Evolutionary conservation across 2,329 filamentous ascomycete species (phyloP), one percentile per base, ranked within the genome.

Genomic region (Alternaria arbusti): DNA sequence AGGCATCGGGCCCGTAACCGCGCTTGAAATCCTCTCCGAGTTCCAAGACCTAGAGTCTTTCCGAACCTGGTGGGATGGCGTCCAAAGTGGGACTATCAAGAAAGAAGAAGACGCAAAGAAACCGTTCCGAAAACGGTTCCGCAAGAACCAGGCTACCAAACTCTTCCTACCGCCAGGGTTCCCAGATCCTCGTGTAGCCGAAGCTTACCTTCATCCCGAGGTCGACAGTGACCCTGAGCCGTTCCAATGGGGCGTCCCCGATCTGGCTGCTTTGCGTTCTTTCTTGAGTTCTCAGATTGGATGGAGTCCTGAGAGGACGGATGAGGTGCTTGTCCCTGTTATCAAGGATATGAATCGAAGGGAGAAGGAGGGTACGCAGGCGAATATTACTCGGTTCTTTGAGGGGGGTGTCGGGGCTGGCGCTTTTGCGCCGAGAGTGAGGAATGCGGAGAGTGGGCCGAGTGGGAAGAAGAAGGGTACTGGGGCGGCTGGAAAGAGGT

Each of bases 191-290:
- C 88, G 90, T 2, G 94, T 99, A 12, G 89, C 89, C 61, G 87
- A 91, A 10, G 96, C 96, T 2, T 99, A 99, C 77, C 82, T 95
- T 1, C 80, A 91, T 5, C 96, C 96, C 0, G 92, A 96, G 69
- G 95, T 98, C 11, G 96, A 99, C 78, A 84, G 81, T 56, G 90
- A 89, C 69, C 86, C 91, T 0, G 90, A 96, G 70, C 82, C 85
- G 1, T 99, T 99, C 76, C 92, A 96, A 78, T 99, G 96, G 96
- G 96, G 96, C 28, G 92, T 97, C 0, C 96, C 96, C 0, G 95
- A 99, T 76, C 85, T 99, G 0, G 92, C 96, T 64, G 92, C 93
- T 0, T 82, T 99, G 65, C 84, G 96, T 7, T 85, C 86, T 25
- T 99, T 96, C 74, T 84, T 99, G 40, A 97, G 96, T 91, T 84